Evolutionary conservation across 441 rosid species (phyloP), one percentile per base, ranked within the genome.

Genomic region (Corymbia citriodora): DNA sequence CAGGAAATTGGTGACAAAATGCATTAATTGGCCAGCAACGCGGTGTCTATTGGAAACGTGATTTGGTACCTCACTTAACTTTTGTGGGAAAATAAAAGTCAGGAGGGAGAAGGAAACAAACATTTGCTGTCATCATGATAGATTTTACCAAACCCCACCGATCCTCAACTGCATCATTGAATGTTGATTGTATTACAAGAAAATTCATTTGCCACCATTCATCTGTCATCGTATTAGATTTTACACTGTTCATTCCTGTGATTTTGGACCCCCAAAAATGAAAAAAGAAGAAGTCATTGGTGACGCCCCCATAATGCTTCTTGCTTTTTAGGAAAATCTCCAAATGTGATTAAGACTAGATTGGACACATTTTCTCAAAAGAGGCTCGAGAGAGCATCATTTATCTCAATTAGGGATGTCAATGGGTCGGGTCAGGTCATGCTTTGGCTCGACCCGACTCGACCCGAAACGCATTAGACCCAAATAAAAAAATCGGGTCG

Each of bases 221-320:
- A 59, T 59, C 65, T 59, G n/a, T 59, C 65, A 59, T 59, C 65
- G 4, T 59, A 59, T 59, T 25, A 59, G 14, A 59, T 45, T 74
- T 10, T 19, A 45, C 23, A 68, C 7, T 33, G 13, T 31, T 4
- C 79, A 68, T 31, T 17, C 3, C 19, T 3, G 45, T 33, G 45
- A 68, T 45, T 2, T n/a, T 8, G 40, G 74, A 40, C 36, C 40
- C 74, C 21, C 31, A 15, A n/a, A 65, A 65, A 3, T 7, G 21
- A 31, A 31, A 65, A 4, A 8, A 8, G 33, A 3, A 9, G n/a
- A 16, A 9, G 23, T 8, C 31, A 31, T 0, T 31, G 9, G 2
- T 5, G 40, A 31, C 33, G 16, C 5, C 21, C 21, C 45, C 16
- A 31, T 68, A 68, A 31, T 68, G 11, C 79, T 8, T 31, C 11